Percentiles rank a stretch among this genome's conserved stretches.
phyloP scores from a whole-genome alignment of 768 basidiomycete genomes.

The Pluteus cervinus region DNA sequence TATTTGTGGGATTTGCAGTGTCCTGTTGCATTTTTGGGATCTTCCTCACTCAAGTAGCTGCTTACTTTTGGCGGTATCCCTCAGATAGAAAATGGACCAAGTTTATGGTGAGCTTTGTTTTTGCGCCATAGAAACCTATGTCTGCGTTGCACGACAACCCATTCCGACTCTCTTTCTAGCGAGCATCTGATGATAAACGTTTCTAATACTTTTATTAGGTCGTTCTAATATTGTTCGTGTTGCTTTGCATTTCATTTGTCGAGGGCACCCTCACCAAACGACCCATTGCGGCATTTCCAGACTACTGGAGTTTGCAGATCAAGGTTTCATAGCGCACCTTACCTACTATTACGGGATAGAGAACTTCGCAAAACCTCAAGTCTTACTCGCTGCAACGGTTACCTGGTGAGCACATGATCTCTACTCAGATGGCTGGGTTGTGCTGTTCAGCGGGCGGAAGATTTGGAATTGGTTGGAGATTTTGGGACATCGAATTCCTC shows the following conservation, averaged over 20 bases:
- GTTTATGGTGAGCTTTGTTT: constrained; percentile 33
- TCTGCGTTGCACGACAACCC: neutral
- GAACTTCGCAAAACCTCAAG: no score
- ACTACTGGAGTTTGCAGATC: constrained; percentile 47
- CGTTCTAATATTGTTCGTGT: constrained; percentile 27
- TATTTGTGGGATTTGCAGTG: constrained; percentile 51
- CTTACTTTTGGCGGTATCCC: constrained; percentile 51
- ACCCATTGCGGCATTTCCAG: constrained; percentile 20
- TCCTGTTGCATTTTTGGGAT: constrained; percentile 52
- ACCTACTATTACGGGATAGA: constrained; percentile 52
- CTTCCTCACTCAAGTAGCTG: constrained; percentile 45
- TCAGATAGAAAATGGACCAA: constrained; percentile 48
- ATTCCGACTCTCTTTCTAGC: neutral
- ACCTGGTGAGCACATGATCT: no score
- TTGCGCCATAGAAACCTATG: neutral
- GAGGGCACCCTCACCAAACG: neutral
- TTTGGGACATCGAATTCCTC: no score
- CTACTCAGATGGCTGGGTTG: no score
- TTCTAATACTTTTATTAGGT: constrained; percentile 22
- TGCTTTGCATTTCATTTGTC: neutral
- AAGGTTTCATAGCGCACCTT: constrained; percentile 49
- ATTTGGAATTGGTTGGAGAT: no score
- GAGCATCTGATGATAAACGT: neutral
- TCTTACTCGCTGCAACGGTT: no score
- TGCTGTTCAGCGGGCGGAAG: no score